phyloP scores from a whole-genome alignment of 371 early-diverging fungal genomes.

The Saksenaea oblongispora region DNA sequence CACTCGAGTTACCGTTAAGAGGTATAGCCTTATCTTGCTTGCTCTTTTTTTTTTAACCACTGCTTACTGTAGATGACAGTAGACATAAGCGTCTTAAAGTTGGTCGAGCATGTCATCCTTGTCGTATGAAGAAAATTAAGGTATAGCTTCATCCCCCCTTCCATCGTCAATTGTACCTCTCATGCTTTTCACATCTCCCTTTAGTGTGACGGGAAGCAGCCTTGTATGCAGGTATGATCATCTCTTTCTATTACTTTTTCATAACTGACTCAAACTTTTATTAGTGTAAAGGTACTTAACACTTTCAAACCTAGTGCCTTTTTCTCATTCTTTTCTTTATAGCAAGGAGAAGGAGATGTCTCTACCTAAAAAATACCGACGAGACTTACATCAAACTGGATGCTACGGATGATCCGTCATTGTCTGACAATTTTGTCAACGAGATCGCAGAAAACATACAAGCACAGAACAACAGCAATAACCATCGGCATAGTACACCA shows the following conservation, averaged over 20 bases:
- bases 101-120: conserved; percentile 49
- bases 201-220: conserved; percentile 54
- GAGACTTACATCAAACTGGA: conserved; percentile 49
- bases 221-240: conserved; percentile 54
- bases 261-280: background rate
- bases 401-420: conserved; percentile 23
- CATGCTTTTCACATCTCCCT: background rate
- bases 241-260: conserved; percentile 1
- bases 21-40: conserved; percentile 21
- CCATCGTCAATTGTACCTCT: background rate
- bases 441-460: conserved; percentile 29
- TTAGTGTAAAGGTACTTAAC: conserved; percentile 50
- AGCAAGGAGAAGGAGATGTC: conserved; percentile 50
- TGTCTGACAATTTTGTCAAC: conserved; percentile 23
- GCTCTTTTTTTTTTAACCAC: background rate
- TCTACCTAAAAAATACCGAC: conserved; percentile 49
- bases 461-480: conserved; percentile 16
- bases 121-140: conserved; percentile 54
- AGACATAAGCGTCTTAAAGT: conserved; percentile 50
- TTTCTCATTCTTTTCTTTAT: conserved; percentile 1
- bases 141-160: conserved; percentile 18
- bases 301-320: background rate
- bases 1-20: conserved; percentile 44
- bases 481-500: background rate
- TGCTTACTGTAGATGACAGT: conserved; percentile 33